Base-by-base conservation (phyloP, 441 rosid species). In the Breynia disticha region DNA sequence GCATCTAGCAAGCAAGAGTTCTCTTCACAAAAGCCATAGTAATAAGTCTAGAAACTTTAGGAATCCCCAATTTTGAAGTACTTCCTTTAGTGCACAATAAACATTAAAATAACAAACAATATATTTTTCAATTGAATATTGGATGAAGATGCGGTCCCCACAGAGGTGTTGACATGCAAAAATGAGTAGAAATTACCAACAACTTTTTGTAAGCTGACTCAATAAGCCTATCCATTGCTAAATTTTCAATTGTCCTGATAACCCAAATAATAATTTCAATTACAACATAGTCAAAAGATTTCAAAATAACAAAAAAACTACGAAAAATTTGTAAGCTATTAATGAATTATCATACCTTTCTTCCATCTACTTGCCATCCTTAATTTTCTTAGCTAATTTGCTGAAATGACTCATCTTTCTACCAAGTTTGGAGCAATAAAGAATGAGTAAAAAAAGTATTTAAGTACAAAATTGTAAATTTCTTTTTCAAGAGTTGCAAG, bases 1-100 rank as follows among this genome's bases (percentile, higher is more conserved):
- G 53, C 79, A 79, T 77, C 81, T 77, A 44, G 71, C 76, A n/a
- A n/a, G n/a, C n/a, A 22, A 82, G 79, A 43, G 77, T 72, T 52
- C 80, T 77, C 71, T 64, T 75, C 63, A 69, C 68, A 60, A 77
- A 79, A 50, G 76, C 76, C 67, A 66, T 18, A 5, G 85, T 83
- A 64, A 65, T 66, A 44, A 64, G 83, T 67, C 74, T 82, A 14
- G 85, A 57, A 52, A 79, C 83, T 69, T 77, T 77, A 0, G 76
- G 57, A 18, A 72, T 55, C 46, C 84, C 77, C 12, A 45, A 59
- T 55, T 72, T 73, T 41, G 72, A 64, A 46, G 44, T 59, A 64
- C 66, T 73, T 62, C 78, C 83, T 52, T 74, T 57, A 48, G 73
- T 78, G 15, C 78, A 83, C 87, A 78, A 17, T 47, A 2, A 47